Conservation (phyloP, 805 yeast species). For the Nakazawaea anatomiae region DNA sequence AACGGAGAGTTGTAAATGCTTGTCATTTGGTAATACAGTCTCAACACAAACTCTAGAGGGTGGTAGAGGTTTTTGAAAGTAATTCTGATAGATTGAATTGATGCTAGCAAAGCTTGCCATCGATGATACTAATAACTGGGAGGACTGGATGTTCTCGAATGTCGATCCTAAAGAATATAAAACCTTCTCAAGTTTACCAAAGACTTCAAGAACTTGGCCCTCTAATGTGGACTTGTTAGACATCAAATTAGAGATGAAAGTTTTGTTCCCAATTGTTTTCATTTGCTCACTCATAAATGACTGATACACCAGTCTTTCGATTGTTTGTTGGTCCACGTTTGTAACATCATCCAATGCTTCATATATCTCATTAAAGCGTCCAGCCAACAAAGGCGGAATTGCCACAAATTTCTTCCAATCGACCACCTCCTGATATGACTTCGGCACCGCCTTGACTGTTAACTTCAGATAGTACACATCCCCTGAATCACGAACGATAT, state of each 20-base stretch:
- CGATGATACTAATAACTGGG: conserved; percentile 53
- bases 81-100: conserved; percentile 52
- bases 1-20: conserved; percentile 54
- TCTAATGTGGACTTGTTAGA: conserved; percentile 26
- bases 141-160: conserved; percentile 47
- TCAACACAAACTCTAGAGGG: conserved; percentile 88
- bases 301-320: conserved; percentile 1
- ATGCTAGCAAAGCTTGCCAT: conserved; percentile 62
- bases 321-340: background rate
- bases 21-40: conserved; percentile 36
- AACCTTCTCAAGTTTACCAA: conserved; percentile 32
- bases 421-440: conserved; percentile 15
- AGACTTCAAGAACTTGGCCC: conserved; percentile 44
- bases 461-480: conserved; percentile 67
- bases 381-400: conserved; percentile 2
- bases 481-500: conserved; percentile 45
- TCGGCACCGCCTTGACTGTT: conserved; percentile 39
- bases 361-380: conserved; percentile 1
- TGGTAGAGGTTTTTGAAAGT: conserved; percentile 60
- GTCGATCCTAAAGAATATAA: conserved; percentile 26
- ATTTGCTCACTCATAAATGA: conserved; percentile 12
- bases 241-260: conserved; percentile 39
- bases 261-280: conserved; percentile 20
- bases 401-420: conserved; percentile 5
- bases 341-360: background rate